Percentiles rank a stretch among this genome's conserved stretches.
These are phyloP conservation scores for Boletellus ananas DNA, from an alignment of 768 basidiomycete genomes.

Conservation along the genomic window DNA sequence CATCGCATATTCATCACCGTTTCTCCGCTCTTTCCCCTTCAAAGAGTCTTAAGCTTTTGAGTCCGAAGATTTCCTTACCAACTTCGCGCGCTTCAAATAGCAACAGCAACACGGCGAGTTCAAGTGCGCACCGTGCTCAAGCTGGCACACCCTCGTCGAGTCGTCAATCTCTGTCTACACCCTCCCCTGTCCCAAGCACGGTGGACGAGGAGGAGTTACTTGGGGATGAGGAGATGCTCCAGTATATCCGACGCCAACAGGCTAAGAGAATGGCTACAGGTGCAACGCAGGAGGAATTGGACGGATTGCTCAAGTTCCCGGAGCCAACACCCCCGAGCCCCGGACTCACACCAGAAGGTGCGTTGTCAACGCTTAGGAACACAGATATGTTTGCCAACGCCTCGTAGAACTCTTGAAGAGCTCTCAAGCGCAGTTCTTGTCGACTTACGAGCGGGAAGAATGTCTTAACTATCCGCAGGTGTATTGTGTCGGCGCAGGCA, in stretches of 20 bases:
- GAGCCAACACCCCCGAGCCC: slow-evolving; percentile 75
- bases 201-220: slow-evolving; percentile 83
- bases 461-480: slow-evolving; percentile 82
- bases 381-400: slow-evolving; percentile 6
- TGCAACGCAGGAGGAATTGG: slow-evolving; percentile 81
- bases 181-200: slow-evolving; percentile 75
- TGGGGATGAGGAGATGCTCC: slow-evolving; percentile 96
- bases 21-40: slow-evolving; percentile 86
- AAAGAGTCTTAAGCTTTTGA: slow-evolving; percentile 75
- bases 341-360: slow-evolving; percentile 68
- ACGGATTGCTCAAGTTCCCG: slow-evolving; percentile 87
- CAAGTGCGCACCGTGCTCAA: slow-evolving; percentile 46
- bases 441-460: slow-evolving; percentile 87
- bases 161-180: slow-evolving; percentile 74
- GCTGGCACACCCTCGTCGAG: slow-evolving; percentile 65
- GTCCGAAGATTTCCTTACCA: slow-evolving; percentile 68
- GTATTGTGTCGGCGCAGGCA: slow-evolving; percentile 76
- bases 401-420: slow-evolving; percentile 60
- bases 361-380: slow-evolving; percentile 25
- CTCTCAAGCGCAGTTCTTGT: slow-evolving; percentile 65
- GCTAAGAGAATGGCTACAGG: slow-evolving; percentile 82
- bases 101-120: slow-evolving; percentile 33
- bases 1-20: slow-evolving; percentile 50
- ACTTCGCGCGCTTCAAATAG: slow-evolving; percentile 51
- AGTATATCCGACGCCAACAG: slow-evolving; percentile 87